Evolutionary conservation across 495 filamentous ascomycete species (phyloP), one percentile per base, ranked within the genome.

Genomic region (Umbilicaria muhlenbergii): DNA sequence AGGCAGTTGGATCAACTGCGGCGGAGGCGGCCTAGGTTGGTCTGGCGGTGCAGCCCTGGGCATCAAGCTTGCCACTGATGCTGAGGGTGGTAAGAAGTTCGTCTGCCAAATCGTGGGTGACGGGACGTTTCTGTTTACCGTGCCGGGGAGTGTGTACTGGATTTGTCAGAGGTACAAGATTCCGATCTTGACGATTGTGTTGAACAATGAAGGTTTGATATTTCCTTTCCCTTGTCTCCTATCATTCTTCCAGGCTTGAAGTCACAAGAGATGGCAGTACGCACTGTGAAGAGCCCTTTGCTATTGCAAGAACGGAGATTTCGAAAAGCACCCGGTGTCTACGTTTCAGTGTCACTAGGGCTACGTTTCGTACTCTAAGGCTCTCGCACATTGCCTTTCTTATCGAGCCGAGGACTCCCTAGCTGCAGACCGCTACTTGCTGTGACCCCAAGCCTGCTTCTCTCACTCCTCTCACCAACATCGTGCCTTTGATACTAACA

Each of bases 61-160:
- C 13, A 85, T 94, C 57, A 94, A 94, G 58, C 71, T 96, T 18
- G 89, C 86, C 5, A 72, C 76, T 0, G 80, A 86, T 42, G 60
- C 58, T 18, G 66, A 80, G 36, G 60, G 69, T 21, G 64, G 59
- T 36, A 72, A 75, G 19, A 83, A 84, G 51, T 94, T 96, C 52
- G 86, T 96, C 3, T 83, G 83, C 44, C 86, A 94, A 49, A 81
- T 96, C 36, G 89, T 94, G 1, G 89, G 89, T 14, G 89, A 96
- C 43, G 89, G 89, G 11, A 91, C 87, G 0, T 96, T 75, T 59
- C 68, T 96, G 4, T 96, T 96, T 58, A 76, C 75, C 17, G 80
- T 96, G 0, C 89, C 89, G 0, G 83, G 84, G 0, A 83, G 77
- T 17, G 87, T 95, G 15, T 94, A 94, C 63, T 96, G 89, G 89